A percentile compares a stretch with the other conserved stretches of the same genome.
phyloP scores from a whole-genome alignment of 1,284 basidiomycete species.

The Wolfiporia cocos region DNA sequence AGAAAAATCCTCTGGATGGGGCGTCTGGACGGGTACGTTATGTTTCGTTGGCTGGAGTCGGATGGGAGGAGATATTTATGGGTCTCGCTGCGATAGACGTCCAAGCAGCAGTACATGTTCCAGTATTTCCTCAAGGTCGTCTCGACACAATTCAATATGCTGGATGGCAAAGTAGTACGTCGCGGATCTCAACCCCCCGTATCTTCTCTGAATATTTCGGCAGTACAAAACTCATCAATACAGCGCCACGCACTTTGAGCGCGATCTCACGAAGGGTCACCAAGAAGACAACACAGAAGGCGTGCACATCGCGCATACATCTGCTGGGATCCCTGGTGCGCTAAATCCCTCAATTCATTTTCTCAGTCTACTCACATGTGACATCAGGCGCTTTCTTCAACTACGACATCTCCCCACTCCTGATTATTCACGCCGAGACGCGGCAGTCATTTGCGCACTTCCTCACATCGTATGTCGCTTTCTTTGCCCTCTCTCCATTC shows the following conservation, averaged over 20 bases:
- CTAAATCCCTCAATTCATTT: no score
- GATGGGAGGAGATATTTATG: no score
- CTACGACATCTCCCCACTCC: slow-evolving; percentile 97
- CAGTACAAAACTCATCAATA: slow-evolving; percentile 86
- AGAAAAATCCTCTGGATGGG: slow-evolving; percentile 77
- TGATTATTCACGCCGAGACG: slow-evolving; percentile 86
- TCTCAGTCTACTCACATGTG: slow-evolving; percentile 17
- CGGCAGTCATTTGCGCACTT: slow-evolving; percentile 97
- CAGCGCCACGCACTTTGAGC: slow-evolving; percentile 93
- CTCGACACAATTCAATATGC: slow-evolving; percentile 82
- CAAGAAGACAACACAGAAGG: slow-evolving; percentile 65
- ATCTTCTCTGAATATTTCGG: background rate
- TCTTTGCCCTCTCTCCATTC: background rate
- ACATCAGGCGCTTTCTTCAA: slow-evolving; percentile 81
- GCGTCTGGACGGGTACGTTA: slow-evolving; percentile 55
- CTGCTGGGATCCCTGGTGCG: slow-evolving; percentile 71
- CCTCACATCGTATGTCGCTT: slow-evolving; percentile 77
- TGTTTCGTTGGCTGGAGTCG: no score
- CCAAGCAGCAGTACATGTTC: slow-evolving; percentile 82
- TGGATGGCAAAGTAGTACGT: slow-evolving; percentile 69
- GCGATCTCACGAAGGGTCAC: slow-evolving; percentile 67
- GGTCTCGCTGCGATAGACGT: slow-evolving; percentile 39
- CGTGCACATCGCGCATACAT: slow-evolving; percentile 77
- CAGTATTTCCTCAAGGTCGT: slow-evolving; percentile 98
- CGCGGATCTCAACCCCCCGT: background rate